Percentiles rank a stretch among this genome's conserved stretches.
Evolutionary conservation across 495 filamentous ascomycete species (phyloP).

Genomic region (Daldinia concentrica): DNA sequence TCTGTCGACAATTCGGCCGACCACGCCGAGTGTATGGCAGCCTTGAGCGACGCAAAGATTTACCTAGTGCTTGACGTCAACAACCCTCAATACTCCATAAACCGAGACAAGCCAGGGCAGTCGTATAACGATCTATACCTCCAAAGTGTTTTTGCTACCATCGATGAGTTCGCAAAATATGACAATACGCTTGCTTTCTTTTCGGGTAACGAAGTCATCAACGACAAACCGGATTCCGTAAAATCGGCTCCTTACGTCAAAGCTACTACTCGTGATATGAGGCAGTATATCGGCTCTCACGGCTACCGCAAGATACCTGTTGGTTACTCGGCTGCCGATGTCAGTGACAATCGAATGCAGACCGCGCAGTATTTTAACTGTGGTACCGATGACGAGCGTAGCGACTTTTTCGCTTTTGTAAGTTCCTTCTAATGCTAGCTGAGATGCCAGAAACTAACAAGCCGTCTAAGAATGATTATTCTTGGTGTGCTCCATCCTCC

Average conservation of each 20-base stretch:
- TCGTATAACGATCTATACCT: conserved; percentile 95
- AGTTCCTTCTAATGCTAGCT: conserved; percentile 28
- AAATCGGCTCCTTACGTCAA: conserved; percentile 86
- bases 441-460: conserved; percentile 11
- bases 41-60: conserved; percentile 84
- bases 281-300: conserved; percentile 79
- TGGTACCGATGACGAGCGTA: conserved; percentile 82
- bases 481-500: conserved; percentile 86
- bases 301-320: conserved; percentile 84
- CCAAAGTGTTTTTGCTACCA: conserved; percentile 91
- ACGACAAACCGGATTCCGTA: conserved; percentile 76
- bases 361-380: conserved; percentile 96
- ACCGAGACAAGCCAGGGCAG: conserved; percentile 73
- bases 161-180: conserved; percentile 88
- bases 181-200: conserved; percentile 93
- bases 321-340: conserved; percentile 91
- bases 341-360: conserved; percentile 85
- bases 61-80: conserved; percentile 87
- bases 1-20: conserved; percentile 86
- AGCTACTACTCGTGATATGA: conserved; percentile 91
- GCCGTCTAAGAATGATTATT: conserved; percentile 82
- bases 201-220: conserved; percentile 97
- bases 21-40: conserved; percentile 86
- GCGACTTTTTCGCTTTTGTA: conserved; percentile 92
- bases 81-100: conserved; percentile 74